Percentiles rank a stretch among this genome's conserved stretches.
Evolutionary conservation across 192 early-diverging fungal genomes (phyloP).

Genomic region (Diversispora eburnea): DNA sequence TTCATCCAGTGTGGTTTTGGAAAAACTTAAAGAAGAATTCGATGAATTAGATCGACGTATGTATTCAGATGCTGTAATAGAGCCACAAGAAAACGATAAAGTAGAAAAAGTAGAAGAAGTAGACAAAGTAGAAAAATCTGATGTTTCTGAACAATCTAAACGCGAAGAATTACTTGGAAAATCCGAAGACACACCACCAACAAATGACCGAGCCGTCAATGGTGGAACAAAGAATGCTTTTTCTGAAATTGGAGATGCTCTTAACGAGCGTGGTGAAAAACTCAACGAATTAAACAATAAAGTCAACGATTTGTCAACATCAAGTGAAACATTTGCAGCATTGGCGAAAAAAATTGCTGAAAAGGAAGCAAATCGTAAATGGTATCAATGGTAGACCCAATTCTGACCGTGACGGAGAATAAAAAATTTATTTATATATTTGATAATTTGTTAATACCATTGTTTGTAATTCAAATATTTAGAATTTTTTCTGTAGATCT

Average conservation of each 20-base stretch:
- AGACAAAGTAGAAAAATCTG: not conserved
- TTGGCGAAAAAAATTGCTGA: conserved; percentile 58
- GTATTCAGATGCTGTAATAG: not conserved
- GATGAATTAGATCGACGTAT: conserved; percentile 2
- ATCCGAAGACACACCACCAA: not conserved
- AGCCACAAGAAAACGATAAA: not conserved
- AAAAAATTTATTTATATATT: not conserved
- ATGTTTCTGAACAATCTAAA: not conserved
- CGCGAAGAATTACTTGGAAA: conserved; percentile 1
- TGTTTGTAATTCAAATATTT: too few relatives aligned
- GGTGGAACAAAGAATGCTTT: conserved; percentile 19
- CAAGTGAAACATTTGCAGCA: conserved; percentile 53
- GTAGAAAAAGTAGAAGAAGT: not conserved
- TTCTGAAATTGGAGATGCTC: conserved; percentile 28
- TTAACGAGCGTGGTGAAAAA: conserved; percentile 69
- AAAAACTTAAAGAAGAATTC: conserved; percentile 9
- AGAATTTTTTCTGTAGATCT: too few relatives aligned
- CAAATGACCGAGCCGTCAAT: not conserved
- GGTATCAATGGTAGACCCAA: not conserved
- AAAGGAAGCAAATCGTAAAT: conserved; percentile 15
- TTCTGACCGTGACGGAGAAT: not conserved
- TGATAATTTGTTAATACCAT: not conserved
- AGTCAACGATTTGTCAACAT: conserved; percentile 52
- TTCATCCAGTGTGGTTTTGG: not conserved
- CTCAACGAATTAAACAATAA: conserved; percentile 55